Evolutionary conservation across 2,329 filamentous ascomycete species (phyloP).

Genomic region (Davidsoniella australis): DNA sequence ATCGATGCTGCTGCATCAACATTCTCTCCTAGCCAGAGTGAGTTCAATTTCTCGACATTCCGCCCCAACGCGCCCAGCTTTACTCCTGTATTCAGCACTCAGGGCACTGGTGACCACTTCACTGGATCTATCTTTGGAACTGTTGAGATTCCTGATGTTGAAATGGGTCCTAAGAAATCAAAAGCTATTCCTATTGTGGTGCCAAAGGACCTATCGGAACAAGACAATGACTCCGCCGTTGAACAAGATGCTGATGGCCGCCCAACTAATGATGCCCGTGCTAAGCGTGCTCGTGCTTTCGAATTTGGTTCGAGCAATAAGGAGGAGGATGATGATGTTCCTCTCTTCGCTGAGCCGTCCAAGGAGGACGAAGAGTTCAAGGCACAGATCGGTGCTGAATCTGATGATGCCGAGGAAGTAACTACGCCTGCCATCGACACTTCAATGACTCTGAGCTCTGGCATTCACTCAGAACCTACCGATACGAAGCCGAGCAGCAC

Average conservation of each 20-base stretch:
- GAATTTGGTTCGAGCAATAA: slow-evolving; percentile 22
- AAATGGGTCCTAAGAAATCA: slow-evolving; percentile 51
- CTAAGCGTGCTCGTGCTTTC: slow-evolving; percentile 56
- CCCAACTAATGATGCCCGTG: slow-evolving; percentile 44
- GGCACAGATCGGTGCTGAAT: slow-evolving; percentile 16
- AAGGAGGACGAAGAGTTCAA: slow-evolving; percentile 14
- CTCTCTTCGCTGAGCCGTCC: slow-evolving; percentile 48
- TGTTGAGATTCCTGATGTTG: slow-evolving; percentile 47
- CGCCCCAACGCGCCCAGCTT: slow-evolving; percentile 63
- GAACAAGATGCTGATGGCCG: slow-evolving; percentile 36
- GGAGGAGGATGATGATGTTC: slow-evolving; percentile 59
- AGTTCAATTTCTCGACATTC: slow-evolving; percentile 60
- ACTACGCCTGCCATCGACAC: slow-evolving; percentile 26
- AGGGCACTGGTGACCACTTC: slow-evolving; percentile 25
- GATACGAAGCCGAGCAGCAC: slow-evolving; percentile 36
- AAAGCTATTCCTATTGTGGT: slow-evolving; percentile 72
- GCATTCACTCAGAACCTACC: slow-evolving; percentile 32
- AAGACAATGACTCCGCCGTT: slow-evolving; percentile 18
- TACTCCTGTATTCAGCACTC: slow-evolving; percentile 39
- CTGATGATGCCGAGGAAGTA: slow-evolving; percentile 24
- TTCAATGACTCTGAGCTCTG: slow-evolving; percentile 31
- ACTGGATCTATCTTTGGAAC: slow-evolving; percentile 49
- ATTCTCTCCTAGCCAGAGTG: slow-evolving; percentile 50
- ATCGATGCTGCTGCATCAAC: slow-evolving; percentile 54
- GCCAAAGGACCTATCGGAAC: slow-evolving; percentile 30